Base-by-base conservation (phyloP, 257 asterid genomes). In the Solanum sparsipilum region DNA sequence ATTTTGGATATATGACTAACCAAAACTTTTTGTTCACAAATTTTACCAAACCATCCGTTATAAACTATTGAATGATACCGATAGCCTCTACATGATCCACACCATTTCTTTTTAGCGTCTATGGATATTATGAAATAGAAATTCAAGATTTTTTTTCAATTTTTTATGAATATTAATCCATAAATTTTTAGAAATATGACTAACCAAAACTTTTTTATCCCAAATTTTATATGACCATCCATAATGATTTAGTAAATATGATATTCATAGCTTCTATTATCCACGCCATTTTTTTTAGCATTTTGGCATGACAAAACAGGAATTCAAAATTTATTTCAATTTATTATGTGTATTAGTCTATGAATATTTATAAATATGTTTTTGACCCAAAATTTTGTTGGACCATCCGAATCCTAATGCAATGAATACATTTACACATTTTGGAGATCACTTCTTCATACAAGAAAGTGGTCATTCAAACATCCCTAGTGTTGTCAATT, bases 401-500 rank as follows among this genome's bases (percentile, higher is more conserved):
- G 29, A 21, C 68, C 68, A 3, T 21, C 68, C 68, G 27, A 21
- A 60, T 60, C 68, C 13, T 60, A 60, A 21, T 60, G 11, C 27
- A 60, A 60, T 60, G 6, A 60, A 60, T 20, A 21, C 67, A 21
- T 58, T 21, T 7, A 58, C 68, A 60, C 29, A 60, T 60, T 60
- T 21, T 70, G 41, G 25, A 31, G n/a, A 71, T 18, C 79, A 72
- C 2, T 32, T 31, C n/a, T 16, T 18, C 82, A 21, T 20, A 74
- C 48, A 20, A 74, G 31, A 35, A 73, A 20, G 18, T 10, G 27
- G 46, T 36, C 29, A 98, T 94, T 79, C 65, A 41, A 41, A 79
- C 65, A 79, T 27, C 38, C 84, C 35, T 13, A 41, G 13, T 25
- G n/a, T 79, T 44, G 15, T 79, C 25, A 12, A 44, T 76, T 23